Evolutionary conservation across 257 asterid species (phyloP).

Genomic region (Thymus mandschuricus): DNA sequence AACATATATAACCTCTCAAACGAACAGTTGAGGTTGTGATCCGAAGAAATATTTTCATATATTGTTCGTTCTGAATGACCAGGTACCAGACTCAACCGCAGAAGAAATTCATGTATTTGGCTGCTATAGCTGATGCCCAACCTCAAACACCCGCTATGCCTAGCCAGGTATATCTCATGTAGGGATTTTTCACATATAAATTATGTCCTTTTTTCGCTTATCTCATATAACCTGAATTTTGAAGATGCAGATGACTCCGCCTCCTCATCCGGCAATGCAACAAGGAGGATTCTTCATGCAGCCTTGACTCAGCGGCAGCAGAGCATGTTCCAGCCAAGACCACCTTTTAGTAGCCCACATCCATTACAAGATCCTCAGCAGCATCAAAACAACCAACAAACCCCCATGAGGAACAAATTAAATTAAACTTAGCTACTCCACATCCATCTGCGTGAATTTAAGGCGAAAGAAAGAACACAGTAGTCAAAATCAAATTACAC

Average conservation of each 20-base stretch:
- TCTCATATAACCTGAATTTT: background rate
- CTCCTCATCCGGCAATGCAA: constrained; percentile 68
- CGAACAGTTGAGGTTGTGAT: background rate
- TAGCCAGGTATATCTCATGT: constrained; percentile 47
- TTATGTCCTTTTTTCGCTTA: constrained; percentile 4
- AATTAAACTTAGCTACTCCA: constrained; percentile 54
- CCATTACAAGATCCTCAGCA: constrained; percentile 61
- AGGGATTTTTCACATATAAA: background rate
- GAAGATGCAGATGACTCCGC: constrained; percentile 65
- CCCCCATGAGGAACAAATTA: constrained; percentile 32
- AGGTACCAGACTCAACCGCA: constrained; percentile 95
- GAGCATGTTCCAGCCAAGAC: constrained; percentile 55
- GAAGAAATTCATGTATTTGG: constrained; percentile 92
- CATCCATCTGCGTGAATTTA: constrained; percentile 51
- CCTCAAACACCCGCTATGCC: constrained; percentile 82
- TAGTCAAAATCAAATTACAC: background rate
- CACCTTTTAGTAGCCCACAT: constrained; percentile 57
- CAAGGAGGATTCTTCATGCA: constrained; percentile 80
- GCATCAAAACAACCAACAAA: constrained; percentile 44
- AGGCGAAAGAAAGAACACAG: background rate
- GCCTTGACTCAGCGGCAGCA: constrained; percentile 65
- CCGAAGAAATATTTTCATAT: background rate
- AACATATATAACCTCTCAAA: background rate
- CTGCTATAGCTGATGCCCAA: constrained; percentile 96
- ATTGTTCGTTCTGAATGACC: constrained; percentile 26